A percentile compares a stretch with the other conserved stretches of the same genome.
Evolutionary conservation across 2,329 filamentous ascomycete species (phyloP).

Genomic region (Chalaropsis thielavioides): DNA sequence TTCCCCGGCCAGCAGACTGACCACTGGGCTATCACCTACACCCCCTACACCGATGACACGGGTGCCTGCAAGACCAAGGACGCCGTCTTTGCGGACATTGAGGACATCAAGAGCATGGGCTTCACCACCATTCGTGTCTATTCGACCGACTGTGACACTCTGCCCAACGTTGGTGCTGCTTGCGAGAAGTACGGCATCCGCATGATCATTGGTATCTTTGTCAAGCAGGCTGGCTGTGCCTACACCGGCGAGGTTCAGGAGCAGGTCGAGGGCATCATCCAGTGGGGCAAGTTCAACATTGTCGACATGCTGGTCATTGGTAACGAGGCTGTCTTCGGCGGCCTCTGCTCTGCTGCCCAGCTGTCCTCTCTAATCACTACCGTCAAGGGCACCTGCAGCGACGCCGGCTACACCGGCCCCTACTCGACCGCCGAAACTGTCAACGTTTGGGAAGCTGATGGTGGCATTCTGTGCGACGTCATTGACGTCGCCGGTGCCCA

Average conservation of each 20-base stretch:
- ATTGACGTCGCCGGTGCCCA: conserved; percentile 74
- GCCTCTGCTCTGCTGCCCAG: conserved; percentile 46
- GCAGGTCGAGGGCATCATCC: conserved; percentile 60
- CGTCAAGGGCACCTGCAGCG: conserved; percentile 47
- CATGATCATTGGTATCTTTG: conserved; percentile 79
- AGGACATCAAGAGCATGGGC: conserved; percentile 46
- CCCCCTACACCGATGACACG: conserved; percentile 47
- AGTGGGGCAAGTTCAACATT: conserved; percentile 59
- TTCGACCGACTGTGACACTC: conserved; percentile 77
- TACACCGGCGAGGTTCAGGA: conserved; percentile 48
- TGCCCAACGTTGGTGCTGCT: conserved; percentile 59
- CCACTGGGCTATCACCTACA: conserved; percentile 68
- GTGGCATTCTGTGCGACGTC: conserved; percentile 48
- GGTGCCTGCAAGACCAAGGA: conserved; percentile 49
- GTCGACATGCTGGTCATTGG: conserved; percentile 73
- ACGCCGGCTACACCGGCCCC: conserved; percentile 54
- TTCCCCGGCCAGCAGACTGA: conserved; percentile 31
- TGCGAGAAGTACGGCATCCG: conserved; percentile 52
- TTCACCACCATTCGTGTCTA: conserved; percentile 69
- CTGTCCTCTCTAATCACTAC: conserved; percentile 57
- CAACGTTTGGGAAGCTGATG: conserved; percentile 55
- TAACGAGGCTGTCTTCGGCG: conserved; percentile 79
- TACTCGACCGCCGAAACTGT: conserved; percentile 81
- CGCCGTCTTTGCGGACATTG: conserved; percentile 47
- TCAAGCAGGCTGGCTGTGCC: conserved; percentile 49